Evolutionary conservation across 305 asterid genomes (phyloP), one percentile per base, ranked within the genome.

Genomic region (Ajuga reptans): DNA sequence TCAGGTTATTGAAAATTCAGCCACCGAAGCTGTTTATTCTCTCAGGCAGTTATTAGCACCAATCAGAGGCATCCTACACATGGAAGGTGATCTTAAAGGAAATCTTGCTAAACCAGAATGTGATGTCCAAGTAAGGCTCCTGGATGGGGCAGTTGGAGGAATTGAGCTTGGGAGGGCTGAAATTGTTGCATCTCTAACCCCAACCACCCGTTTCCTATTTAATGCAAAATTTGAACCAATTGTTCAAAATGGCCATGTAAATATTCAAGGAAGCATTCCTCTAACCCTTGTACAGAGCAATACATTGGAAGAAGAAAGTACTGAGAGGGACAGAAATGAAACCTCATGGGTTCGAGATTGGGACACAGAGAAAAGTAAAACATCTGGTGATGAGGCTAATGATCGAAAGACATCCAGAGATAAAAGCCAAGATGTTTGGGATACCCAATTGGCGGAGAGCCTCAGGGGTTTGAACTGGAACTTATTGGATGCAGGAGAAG

Each of bases 31-130:
- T 45, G 93, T 89, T 79, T 93, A 89, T 74, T 94, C 99, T 70
- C 77, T 94, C 76, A 85, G 96, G 75, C 95, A 91, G 80, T 77
- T 94, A 70, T 79, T 94, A 76, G 87, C 96, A 24, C 97, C 97
- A 18, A 91, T 94, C 66, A 89, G 87, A 75, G 99, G 99, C 74
- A 89, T 89, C 77, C 82, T 94, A 54, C 99, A 94, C 79, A 94
- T 94, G 99, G 99, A 94, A 86, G 99, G 99, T 72, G 99, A 94
- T 78, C 99, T 94, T 68, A 87, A 94, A 80, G 99, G 99, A 76
- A 94, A 84, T 81, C 84, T 94, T 76, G 93, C 84, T 49, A 94
- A 91, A 83, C 99, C 99, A 8, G 99, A 94, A 81, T 94, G 99
- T 64, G 99, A 94, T 76, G 91, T 94, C 41, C 99, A 94, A 86